These are phyloP conservation scores for Jimgerdemannia flammicorona DNA, from an alignment of 192 early-diverging fungal species.

Conservation along the genomic window DNA sequence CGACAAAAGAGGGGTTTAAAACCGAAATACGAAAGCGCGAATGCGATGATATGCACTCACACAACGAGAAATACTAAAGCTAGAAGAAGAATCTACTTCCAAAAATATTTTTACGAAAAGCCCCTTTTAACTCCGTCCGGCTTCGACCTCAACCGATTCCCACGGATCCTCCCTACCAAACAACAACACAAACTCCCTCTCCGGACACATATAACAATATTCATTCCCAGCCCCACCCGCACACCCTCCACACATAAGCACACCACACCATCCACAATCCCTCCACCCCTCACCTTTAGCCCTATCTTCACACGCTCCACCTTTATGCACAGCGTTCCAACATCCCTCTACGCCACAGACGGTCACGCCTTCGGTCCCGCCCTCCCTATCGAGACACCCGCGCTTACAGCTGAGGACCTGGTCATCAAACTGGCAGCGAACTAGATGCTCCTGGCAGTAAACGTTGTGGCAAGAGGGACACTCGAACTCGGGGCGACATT, in stretches of 20 bases:
- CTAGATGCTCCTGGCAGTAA: neutral
- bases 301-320: neutral
- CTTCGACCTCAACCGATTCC: no score
- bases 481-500: neutral
- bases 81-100: no score
- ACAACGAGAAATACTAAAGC: no score
- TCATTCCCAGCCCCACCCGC: neutral
- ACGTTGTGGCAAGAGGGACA: neutral
- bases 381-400: neutral
- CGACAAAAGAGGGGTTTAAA: no score
- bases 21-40: no score
- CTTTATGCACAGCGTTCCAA: neutral
- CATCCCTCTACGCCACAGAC: neutral
- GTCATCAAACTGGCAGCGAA: neutral
- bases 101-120: no score
- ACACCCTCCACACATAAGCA: neutral
- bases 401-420: neutral
- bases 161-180: neutral
- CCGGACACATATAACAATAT: neutral
- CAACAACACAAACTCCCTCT: neutral
- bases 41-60: no score
- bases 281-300: neutral
- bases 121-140: no score
- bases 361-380: neutral
- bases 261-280: neutral